Evolutionary conservation across 306 rosid genomes (phyloP).

Genomic region (Begonia fuchsioides): DNA sequence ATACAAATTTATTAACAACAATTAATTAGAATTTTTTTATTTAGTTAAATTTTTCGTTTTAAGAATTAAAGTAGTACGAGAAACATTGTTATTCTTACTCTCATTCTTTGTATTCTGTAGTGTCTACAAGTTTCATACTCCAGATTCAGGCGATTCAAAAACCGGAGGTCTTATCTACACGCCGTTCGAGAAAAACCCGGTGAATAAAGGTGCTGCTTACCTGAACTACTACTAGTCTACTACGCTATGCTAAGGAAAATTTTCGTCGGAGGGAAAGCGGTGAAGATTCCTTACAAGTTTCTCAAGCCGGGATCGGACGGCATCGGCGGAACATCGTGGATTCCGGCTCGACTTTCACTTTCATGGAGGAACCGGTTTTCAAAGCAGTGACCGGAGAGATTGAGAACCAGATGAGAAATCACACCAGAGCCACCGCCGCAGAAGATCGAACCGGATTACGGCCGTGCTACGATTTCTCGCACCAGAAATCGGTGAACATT

Average conservation of each 20-base stretch:
- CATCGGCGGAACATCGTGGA: conserved; percentile 73
- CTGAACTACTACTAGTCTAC: conserved; percentile 45
- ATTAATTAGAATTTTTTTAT: too few species aligned
- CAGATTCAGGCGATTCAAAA: conserved; percentile 15
- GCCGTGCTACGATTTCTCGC: conserved; percentile 44
- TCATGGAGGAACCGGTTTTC: conserved; percentile 46
- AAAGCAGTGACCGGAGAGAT: conserved; percentile 35
- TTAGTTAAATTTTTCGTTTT: too few species aligned
- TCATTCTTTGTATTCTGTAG: too few species aligned
- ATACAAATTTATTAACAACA: too few species aligned
- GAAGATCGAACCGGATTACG: conserved; percentile 50
- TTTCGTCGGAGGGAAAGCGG: conserved; percentile 33
- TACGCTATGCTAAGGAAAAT: conserved; percentile 43
- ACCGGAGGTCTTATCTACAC: conserved; percentile 34
- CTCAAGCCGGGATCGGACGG: conserved; percentile 39
- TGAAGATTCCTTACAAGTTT: conserved; percentile 36
- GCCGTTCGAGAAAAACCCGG: conserved; percentile 44
- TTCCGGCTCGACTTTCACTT: conserved; percentile 75
- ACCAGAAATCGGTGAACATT: conserved; percentile 13
- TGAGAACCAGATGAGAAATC: conserved; percentile 39
- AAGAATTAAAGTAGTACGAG: too few species aligned
- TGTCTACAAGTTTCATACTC: too few species aligned
- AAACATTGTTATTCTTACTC: too few species aligned
- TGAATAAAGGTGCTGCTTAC: conserved; percentile 20
- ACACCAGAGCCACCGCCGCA: conserved; percentile 30